Percentiles rank a stretch among this genome's conserved stretches.
Evolutionary conservation across 352 stramenopile species (phyloP).

Genomic region (Peronospora tabacina): DNA sequence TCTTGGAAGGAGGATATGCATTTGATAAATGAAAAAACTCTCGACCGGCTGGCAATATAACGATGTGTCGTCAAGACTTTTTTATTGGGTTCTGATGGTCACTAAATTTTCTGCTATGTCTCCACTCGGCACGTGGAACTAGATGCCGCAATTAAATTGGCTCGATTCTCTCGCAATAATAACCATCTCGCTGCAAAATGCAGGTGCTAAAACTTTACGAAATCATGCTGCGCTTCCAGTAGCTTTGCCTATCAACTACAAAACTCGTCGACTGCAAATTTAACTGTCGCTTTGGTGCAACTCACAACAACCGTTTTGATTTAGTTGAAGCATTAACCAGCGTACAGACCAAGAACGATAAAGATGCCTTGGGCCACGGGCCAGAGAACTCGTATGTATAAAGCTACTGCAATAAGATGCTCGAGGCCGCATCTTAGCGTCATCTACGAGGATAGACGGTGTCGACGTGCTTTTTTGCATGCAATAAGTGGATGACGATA

Average conservation of each 20-base stretch:
- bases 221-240: conserved; percentile 23
- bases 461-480: too few relatives aligned
- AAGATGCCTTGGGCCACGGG: conserved; percentile 20
- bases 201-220: conserved; percentile 37
- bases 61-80: conserved; percentile 40
- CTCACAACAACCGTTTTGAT: conserved; percentile 25
- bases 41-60: conserved; percentile 38
- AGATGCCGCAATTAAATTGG: conserved; percentile 36
- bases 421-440: conserved; percentile 17
- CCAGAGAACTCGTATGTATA: conserved; percentile 30
- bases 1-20: conserved; percentile 33
- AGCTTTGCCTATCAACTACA: conserved; percentile 18
- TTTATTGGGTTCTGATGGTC: conserved; percentile 34
- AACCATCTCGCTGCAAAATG: conserved; percentile 36
- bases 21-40: conserved; percentile 25
- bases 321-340: conserved; percentile 23
- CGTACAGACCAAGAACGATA: conserved; percentile 28
- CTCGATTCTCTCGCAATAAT: conserved; percentile 43
- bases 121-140: conserved; percentile 42
- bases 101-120: conserved; percentile 28
- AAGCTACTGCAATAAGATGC: conserved; percentile 35
- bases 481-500: too few relatives aligned
- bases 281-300: conserved; percentile 12
- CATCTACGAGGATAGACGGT: conserved; percentile 18
- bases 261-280: conserved; percentile 20